Evolutionary conservation across 164 flowering plant genomes (phyloP), one percentile per base, ranked within the genome.

Genomic region (Nymphaea colorata): DNA sequence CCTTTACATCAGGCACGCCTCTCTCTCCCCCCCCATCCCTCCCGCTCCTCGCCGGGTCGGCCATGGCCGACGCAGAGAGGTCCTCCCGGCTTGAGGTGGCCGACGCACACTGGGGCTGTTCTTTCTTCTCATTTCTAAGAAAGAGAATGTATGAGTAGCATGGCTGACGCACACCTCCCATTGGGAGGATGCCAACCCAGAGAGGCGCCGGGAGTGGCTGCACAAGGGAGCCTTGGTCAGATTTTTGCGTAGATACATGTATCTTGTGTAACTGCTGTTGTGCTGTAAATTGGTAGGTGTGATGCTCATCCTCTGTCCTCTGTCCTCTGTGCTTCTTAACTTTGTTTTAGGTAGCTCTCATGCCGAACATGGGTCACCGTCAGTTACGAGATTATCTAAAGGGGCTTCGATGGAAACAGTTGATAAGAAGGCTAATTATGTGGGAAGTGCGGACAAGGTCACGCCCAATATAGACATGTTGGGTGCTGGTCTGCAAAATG

Each of bases 191-290:
- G 36, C 36, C 36, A 1, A 25, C 36, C 36, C 36, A 25, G 36
- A 0, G 36, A 25, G 36, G 36, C 0, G 36, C 36, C 36, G 36
- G 36, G 86, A 79, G 80, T 74, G 73, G 98, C 98, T 72, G 93
- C 89, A 14, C 88, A 76, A 43, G 93, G 88, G 76, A 94, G 98
- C 74, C 94, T 94, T 68, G 98, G 98, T 94, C 81, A 64, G 68
- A 43, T 10, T 51, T 51, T 51, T 51, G 3, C 3, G 7, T 8
- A 8, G 57, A 10, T 51, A 15, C 8, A 51, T 51, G 5, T 10
- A 51, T 51, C 57, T 15, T 15, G 3, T 51, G 8, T 15, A 51
- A 3, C 15, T 51, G 57, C 3, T 51, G 3, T 51, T 25, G 0
- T 25, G 0, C 36, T 25, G 36, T 25, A 5, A 51, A 51, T 8